Percentiles rank a stretch among this genome's conserved stretches.
Conservation (phyloP, 306 rosid genomes). For the Vigna trinervia region DNA sequence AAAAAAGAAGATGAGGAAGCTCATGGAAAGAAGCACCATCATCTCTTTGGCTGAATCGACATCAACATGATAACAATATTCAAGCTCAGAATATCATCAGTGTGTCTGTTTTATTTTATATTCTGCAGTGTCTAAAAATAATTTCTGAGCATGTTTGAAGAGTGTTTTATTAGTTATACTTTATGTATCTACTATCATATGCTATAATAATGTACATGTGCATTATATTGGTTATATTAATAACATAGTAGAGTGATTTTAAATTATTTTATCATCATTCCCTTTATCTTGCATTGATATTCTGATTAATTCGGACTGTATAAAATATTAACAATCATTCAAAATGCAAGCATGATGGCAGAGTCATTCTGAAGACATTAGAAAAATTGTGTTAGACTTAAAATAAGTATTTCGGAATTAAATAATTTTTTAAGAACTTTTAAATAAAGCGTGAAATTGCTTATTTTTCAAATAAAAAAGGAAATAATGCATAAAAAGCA, state of each 20-base stretch:
- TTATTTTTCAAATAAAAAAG: too few species aligned
- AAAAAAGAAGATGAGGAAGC: constrained; percentile 67
- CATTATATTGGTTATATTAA: not conserved
- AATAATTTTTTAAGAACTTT: too few species aligned
- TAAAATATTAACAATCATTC: too few species aligned
- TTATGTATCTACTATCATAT: not conserved
- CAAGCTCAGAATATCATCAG: constrained; percentile 16
- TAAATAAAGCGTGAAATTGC: too few species aligned
- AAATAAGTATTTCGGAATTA: too few species aligned
- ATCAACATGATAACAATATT: not conserved
- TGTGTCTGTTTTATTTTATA: not conserved
- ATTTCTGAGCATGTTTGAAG: constrained; percentile 32
- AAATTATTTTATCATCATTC: not conserved
- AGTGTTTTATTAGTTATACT: constrained; percentile 7
- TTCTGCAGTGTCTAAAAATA: not conserved
- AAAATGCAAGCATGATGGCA: too few species aligned
- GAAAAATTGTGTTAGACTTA: too few species aligned
- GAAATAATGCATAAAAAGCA: too few species aligned
- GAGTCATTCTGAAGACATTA: too few species aligned
- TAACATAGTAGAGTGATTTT: not conserved
- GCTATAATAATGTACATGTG: not conserved
- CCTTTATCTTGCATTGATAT: too few species aligned
- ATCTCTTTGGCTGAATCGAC: constrained; percentile 52
- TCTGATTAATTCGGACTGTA: too few species aligned
- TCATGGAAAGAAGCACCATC: constrained; percentile 75